These are phyloP conservation scores for Kingdonia uniflora DNA, from an alignment of 164 flowering plant species.

Conservation along the genomic window DNA sequence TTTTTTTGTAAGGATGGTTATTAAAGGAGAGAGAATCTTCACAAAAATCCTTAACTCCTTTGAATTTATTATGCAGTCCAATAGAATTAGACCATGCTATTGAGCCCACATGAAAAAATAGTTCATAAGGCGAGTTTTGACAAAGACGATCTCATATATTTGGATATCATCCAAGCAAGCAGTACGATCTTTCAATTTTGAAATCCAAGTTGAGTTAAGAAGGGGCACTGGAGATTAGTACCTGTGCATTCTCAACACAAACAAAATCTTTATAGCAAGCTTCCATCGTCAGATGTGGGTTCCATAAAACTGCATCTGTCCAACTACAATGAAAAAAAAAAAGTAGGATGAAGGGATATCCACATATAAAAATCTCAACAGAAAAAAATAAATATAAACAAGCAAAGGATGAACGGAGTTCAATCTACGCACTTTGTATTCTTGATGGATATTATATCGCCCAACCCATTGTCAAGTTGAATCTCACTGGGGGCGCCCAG, in stretches of 20 bases:
- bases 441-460: slow-evolving; percentile 46
- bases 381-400: not conserved
- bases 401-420: not conserved
- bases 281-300: slow-evolving; percentile 81
- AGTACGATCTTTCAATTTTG: too few species aligned
- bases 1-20: too few species aligned
- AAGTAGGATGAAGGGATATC: too few species aligned
- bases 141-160: too few species aligned
- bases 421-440: slow-evolving; percentile 51
- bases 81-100: too few species aligned
- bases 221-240: slow-evolving; percentile 10
- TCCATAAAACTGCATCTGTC: slow-evolving; percentile 94
- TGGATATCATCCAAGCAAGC: too few species aligned
- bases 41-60: too few species aligned
- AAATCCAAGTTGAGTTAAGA: too few species aligned
- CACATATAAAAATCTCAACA: not conserved
- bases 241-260: slow-evolving; percentile 97
- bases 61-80: too few species aligned
- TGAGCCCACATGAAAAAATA: too few species aligned
- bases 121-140: too few species aligned
- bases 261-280: slow-evolving; percentile 85
- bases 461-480: slow-evolving; percentile 72
- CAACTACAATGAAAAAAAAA: slow-evolving; percentile 47
- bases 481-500: slow-evolving; percentile 64
- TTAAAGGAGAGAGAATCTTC: too few species aligned